Evolutionary conservation across 2,329 filamentous ascomycete species (phyloP), one percentile per base, ranked within the genome.

Genomic region (Orbilia javanica): DNA sequence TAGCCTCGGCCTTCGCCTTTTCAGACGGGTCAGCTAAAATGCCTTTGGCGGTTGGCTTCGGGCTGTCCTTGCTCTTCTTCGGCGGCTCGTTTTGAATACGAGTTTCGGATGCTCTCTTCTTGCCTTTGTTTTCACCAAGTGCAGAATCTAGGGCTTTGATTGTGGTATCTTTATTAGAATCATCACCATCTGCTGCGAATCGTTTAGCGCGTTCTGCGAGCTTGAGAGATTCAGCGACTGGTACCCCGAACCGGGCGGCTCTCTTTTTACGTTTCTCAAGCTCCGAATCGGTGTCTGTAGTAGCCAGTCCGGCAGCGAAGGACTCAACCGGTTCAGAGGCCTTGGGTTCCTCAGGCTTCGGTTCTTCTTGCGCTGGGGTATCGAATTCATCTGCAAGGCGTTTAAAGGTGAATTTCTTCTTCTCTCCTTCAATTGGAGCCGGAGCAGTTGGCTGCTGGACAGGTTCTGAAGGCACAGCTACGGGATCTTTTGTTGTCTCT

Each of bases 191-290:
- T 4, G 44, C 63, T 7, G 63, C 76, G 44, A 79, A 79, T 55
- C 73, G 55, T 44, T 76, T 75, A 15, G 78, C 73, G 22, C 78
- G 78, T 29, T 79, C 78, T 44, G 53, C 31, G n/a, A 78, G 74
- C 50, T 79, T 79, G 7, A 74, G 53, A 53, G 73, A 73, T 5
- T 79, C 78, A 7, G 22, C 53, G 20, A 65, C 57, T 3, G 69
- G 63, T 13, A 68, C 53, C 10, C 78, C 78, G 27, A 79, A 79
- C 22, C 78, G 66, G 11, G 72, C 78, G 5, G 78, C 78, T 63
- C 78, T 66, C 62, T 71, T 75, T 44, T 79, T 79, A n/a, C 78
- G 72, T 34, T 78, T 79, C 25, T 79, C 78, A 20, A 79, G 73
- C 46, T 79, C 78, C 6, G 75, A 73, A 27, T 79, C 68, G 31